Conservation (phyloP, 2,329 filamentous ascomycete species). For the Aureobasidium sp. region DNA sequence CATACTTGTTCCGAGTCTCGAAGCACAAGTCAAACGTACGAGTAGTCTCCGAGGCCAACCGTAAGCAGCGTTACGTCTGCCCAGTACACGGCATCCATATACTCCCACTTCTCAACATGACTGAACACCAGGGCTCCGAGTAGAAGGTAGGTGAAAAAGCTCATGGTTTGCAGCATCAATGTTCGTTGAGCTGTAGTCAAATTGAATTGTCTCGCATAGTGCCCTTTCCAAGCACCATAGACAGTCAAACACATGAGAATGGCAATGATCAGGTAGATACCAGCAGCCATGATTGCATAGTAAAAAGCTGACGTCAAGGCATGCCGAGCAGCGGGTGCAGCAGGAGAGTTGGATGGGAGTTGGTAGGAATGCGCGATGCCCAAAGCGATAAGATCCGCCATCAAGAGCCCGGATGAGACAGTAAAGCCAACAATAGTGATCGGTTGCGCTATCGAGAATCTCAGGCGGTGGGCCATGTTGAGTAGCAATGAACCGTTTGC, state of each 20-base stretch:
- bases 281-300: slow-evolving; percentile 50
- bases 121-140: slow-evolving; percentile 39
- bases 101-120: slow-evolving; percentile 44
- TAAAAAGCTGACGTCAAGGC: slow-evolving; percentile 50
- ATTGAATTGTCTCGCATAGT: slow-evolving; percentile 48
- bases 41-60: slow-evolving; percentile 44
- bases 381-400: slow-evolving; percentile 40
- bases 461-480: slow-evolving; percentile 49
- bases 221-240: slow-evolving; percentile 43
- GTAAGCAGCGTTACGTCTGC: slow-evolving; percentile 49
- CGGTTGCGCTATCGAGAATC: slow-evolving; percentile 48
- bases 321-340: slow-evolving; percentile 22
- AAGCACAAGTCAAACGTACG: slow-evolving; percentile 10
- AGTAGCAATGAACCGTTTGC: slow-evolving; percentile 48
- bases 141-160: slow-evolving; percentile 40
- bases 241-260: slow-evolving; percentile 47
- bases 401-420: slow-evolving; percentile 44
- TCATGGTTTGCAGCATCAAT: slow-evolving; percentile 44
- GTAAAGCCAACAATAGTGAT: slow-evolving; percentile 54
- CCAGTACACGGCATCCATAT: slow-evolving; percentile 47
- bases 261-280: slow-evolving; percentile 47
- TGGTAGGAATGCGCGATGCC: slow-evolving; percentile 37
- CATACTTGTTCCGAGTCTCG: no score
- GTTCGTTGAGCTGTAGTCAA: slow-evolving; percentile 49
- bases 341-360: slow-evolving; percentile 25